Conservation (phyloP, 2,329 filamentous ascomycete species). For the Elsinoe perseae region DNA sequence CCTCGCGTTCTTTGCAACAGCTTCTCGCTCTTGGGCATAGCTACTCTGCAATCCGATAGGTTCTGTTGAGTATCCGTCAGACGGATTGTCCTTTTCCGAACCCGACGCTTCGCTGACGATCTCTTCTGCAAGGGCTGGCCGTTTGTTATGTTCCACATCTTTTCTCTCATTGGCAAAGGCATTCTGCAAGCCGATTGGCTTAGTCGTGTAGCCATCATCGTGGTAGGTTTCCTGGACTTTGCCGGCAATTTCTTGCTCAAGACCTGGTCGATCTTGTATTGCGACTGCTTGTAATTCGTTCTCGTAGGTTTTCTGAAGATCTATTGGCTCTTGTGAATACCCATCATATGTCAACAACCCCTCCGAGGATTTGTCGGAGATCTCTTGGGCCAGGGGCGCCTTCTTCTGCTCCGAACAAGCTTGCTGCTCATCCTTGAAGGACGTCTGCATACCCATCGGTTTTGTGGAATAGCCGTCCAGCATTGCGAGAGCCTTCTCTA, state of each 20-base stretch:
- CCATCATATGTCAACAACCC: background rate
- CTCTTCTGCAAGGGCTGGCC: conserved; percentile 15
- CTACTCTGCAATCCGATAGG: conserved; percentile 7
- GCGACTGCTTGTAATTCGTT: conserved; percentile 11
- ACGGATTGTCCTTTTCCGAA: background rate
- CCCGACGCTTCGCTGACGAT: background rate
- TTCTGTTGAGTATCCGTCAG: conserved; percentile 17
- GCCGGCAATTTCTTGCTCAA: conserved; percentile 16
- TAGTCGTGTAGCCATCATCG: conserved; percentile 18
- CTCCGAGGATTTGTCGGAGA: conserved; percentile 2
- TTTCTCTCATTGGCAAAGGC: conserved; percentile 18
- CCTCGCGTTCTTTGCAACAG: conserved; percentile 2
- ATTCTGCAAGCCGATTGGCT: conserved; percentile 18
- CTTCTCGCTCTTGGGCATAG: background rate
- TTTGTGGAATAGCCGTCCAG: conserved; percentile 15
- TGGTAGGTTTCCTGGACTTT: background rate
- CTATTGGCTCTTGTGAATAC: conserved; percentile 2
- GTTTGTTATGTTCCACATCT: background rate
- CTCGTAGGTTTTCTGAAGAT: conserved; percentile 16
- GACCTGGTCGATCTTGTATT: background rate
- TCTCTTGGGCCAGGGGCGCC: conserved; percentile 14
- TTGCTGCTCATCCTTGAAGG: conserved; percentile 15
- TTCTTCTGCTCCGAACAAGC: background rate
- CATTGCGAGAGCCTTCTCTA: background rate
- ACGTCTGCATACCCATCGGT: conserved; percentile 19